Percentiles rank a stretch among this genome's conserved stretches.
These are phyloP conservation scores for Penicillium maclennaniae DNA, from an alignment of 495 filamentous ascomycete species.

Conservation along the genomic window DNA sequence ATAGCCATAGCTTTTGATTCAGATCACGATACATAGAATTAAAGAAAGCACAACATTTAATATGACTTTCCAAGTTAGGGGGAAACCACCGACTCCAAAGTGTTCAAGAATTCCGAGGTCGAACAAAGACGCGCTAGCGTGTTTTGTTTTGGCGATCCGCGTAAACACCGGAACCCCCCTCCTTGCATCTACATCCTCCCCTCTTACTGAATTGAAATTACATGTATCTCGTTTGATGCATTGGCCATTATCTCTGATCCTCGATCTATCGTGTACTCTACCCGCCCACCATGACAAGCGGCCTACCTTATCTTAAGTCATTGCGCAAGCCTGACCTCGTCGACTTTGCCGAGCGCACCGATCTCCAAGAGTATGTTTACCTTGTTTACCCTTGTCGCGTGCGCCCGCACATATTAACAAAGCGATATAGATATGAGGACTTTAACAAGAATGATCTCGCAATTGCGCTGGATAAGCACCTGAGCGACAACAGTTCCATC, in stretches of 20 bases:
- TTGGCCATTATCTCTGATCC: constrained; percentile 9
- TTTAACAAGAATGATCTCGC: constrained; percentile 82
- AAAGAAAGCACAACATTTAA: not conserved
- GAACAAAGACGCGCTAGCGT: constrained; percentile 24
- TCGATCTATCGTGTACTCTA: constrained; percentile 1
- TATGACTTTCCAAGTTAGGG: not conserved
- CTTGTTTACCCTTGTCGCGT: not conserved
- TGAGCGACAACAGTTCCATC: constrained; percentile 59
- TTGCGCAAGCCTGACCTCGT: constrained; percentile 80
- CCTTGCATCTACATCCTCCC: constrained; percentile 22
- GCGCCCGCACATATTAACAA: not conserved
- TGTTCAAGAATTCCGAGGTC: not conserved
- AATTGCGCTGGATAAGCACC: constrained; percentile 66
- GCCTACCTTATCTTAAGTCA: constrained; percentile 68
- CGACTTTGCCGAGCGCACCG: constrained; percentile 69
- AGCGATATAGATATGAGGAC: constrained; percentile 57
- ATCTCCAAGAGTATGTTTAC: constrained; percentile 64
- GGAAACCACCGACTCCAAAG: not conserved
- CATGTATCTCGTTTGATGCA: not conserved
- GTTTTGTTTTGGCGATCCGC: constrained; percentile 34
- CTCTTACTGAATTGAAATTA: not conserved
- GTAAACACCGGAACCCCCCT: constrained; percentile 28
- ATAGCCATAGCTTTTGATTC: constrained; percentile 4
- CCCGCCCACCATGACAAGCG: constrained; percentile 46
- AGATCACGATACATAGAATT: not conserved